These are phyloP conservation scores for Termitomyces sp. DNA, from an alignment of 768 basidiomycete species.

Conservation along the genomic window DNA sequence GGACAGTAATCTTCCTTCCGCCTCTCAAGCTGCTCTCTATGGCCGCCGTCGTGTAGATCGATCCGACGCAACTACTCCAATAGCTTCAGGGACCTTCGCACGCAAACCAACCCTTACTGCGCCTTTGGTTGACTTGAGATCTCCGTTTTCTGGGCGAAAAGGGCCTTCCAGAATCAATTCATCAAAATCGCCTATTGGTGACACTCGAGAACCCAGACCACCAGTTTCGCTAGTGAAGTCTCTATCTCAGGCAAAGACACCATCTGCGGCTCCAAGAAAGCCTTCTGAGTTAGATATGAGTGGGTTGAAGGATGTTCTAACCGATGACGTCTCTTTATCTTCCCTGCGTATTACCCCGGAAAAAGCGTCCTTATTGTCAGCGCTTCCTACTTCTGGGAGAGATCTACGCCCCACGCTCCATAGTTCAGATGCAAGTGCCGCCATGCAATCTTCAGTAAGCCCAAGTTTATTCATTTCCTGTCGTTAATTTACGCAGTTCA, in stretches of 20 bases:
- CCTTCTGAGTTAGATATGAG: conserved; percentile 8
- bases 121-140: background rate
- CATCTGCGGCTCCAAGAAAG: background rate
- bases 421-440: background rate
- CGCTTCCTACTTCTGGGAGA: background rate
- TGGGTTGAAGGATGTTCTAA: conserved; percentile 6
- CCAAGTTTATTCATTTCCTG: background rate
- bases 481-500: background rate
- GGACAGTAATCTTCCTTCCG: background rate
- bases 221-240: background rate
- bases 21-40: background rate
- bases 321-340: background rate
- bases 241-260: background rate
- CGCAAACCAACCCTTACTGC: background rate
- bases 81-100: background rate
- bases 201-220: background rate
- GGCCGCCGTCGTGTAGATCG: background rate
- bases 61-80: background rate
- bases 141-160: background rate
- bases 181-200: background rate
- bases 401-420: background rate
- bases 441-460: background rate
- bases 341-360: background rate
- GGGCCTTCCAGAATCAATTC: background rate
- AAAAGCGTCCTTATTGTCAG: background rate